These are phyloP conservation scores for Neotropicomus parvogracilis DNA, from an alignment of 1,284 basidiomycete genomes.

Conservation along the genomic window DNA sequence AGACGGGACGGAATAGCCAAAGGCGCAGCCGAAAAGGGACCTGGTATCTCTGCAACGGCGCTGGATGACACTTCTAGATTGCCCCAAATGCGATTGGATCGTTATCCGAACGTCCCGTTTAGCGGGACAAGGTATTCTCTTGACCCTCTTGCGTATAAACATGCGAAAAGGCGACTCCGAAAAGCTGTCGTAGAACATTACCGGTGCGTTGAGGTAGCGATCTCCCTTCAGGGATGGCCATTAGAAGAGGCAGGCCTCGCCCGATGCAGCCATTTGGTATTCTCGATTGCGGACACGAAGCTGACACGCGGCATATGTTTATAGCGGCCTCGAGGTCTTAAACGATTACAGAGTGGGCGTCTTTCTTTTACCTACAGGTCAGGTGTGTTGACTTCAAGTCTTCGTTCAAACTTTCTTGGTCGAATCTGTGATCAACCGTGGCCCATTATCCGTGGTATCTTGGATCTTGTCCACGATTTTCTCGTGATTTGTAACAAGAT, in stretches of 20 bases:
- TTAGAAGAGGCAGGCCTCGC: background rate
- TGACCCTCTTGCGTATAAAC: constrained; percentile 77
- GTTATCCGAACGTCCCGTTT: background rate
- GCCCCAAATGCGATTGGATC: background rate
- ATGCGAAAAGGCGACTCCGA: constrained; percentile 80
- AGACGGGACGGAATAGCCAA: background rate
- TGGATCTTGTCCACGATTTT: background rate
- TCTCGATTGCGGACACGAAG: background rate
- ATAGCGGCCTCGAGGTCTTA: constrained; percentile 70
- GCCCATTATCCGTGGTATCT: background rate
- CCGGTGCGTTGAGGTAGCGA: constrained; percentile 42
- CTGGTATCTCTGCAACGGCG: background rate
- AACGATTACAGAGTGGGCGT: constrained; percentile 80
- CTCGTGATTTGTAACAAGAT: constrained; percentile 44
- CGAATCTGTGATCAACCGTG: background rate
- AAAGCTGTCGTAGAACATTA: constrained; percentile 86
- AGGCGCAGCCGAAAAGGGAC: background rate
- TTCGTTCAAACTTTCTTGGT: background rate
- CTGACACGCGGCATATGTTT: constrained; percentile 14
- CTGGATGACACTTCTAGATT: background rate
- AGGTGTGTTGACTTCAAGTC: background rate
- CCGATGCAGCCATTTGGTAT: background rate
- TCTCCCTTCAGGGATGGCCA: background rate
- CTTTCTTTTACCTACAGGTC: no score
- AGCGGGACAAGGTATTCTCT: constrained; percentile 12